Evolutionary conservation across 2,329 filamentous ascomycete genomes (phyloP), one percentile per base, ranked within the genome.

Genomic region (Talaromyces amestolkiae): DNA sequence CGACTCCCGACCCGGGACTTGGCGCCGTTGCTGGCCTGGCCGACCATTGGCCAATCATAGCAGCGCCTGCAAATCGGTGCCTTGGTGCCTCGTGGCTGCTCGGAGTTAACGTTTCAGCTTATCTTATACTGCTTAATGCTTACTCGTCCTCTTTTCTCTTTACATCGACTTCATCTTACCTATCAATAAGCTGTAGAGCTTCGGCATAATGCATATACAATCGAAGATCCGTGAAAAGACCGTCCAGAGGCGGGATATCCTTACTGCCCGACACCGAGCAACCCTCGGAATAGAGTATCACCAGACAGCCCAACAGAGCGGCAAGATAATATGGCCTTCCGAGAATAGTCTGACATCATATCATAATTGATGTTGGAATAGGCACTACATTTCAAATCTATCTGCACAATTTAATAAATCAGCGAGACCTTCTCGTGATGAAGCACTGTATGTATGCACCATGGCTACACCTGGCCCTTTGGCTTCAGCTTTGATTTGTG

Each of bases 1-100:
- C 56, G 56, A 59, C 37, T 17, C 56, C 56, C 56, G 56, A 59
- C 37, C 17, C 56, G 37, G 35, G 56, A 41, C 56, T 59, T 58
- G 56, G 56, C 56, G 9, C 54, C 33, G 33, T 58, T 39, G 33
- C 24, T 35, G 31, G n/a, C 9, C 53, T 17, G 22, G 31, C 13
- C 17, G 56, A 39, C 33, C 53, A 59, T 59, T 45, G 37, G 39
- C 56, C 56, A 59, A 45, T 59, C 56, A 59, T n/a, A 10, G 51
- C 33, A 1, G 15, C 13, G 9, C 37, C 22, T 59, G 11, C 0
- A 13, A 37, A 19, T 58, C 7, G 19, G 22, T 58, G 56, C 35
- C 56, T 58, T 39, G 56, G 33, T 27, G 37, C 35, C 33, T 58
- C 17, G 47, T 17, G 24, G 13, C 47, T 51, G 19, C 49, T 53